Evolutionary conservation across 2,329 filamentous ascomycete species (phyloP).

Genomic region (Sporothrix euskadiensis): DNA sequence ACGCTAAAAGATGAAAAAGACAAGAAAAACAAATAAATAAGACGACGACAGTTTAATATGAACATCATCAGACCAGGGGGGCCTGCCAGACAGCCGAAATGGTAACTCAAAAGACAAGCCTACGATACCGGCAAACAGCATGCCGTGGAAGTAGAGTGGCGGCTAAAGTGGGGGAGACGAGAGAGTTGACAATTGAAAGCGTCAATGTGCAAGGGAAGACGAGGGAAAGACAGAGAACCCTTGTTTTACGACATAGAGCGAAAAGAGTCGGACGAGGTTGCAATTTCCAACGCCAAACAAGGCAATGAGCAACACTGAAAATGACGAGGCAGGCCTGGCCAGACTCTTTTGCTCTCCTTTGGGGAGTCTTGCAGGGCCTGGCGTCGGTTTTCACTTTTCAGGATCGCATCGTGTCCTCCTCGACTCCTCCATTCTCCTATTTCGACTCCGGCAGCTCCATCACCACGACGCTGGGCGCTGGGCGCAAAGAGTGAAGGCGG

Average conservation of each 20-base stretch:
- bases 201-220: not conserved
- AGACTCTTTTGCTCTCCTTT: not conserved
- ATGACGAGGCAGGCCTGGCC: not conserved
- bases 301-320: not conserved
- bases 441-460: not conserved
- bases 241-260: not conserved
- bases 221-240: not conserved
- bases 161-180: constrained; percentile 11
- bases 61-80: not conserved
- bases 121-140: constrained; percentile 1
- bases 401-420: not conserved
- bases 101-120: not conserved
- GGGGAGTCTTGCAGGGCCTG: not conserved
- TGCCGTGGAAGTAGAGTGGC: not conserved
- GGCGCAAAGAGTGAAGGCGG: not conserved
- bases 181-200: not conserved
- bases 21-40: no score
- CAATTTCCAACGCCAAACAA: not conserved
- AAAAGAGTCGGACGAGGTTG: not conserved
- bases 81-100: not conserved
- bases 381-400: not conserved
- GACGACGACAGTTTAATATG: not conserved
- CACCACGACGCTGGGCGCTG: not conserved
- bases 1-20: not conserved
- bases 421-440: not conserved